phyloP scores from a whole-genome alignment of 306 rosid genomes.

The Vigna unguiculata region DNA sequence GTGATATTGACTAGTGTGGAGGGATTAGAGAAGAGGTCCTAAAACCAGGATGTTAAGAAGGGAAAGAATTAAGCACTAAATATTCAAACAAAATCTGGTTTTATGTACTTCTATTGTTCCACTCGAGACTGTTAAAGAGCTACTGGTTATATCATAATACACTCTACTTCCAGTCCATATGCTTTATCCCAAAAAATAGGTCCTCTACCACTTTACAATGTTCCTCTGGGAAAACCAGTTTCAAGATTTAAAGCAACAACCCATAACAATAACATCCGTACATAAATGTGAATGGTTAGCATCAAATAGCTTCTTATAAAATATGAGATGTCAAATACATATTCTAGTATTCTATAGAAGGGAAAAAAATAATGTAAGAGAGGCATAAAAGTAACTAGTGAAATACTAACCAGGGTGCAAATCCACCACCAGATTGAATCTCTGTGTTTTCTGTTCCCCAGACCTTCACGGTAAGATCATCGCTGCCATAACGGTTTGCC shows the following conservation, averaged over 20 bases:
- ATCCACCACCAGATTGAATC: conserved; percentile 67
- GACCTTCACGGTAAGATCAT: conserved; percentile 87
- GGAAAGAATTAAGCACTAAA: background rate
- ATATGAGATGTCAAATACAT: background rate
- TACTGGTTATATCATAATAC: background rate
- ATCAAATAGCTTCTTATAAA: background rate
- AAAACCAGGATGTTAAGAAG: conserved; percentile 24
- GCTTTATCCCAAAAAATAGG: background rate
- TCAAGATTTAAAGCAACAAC: conserved; percentile 9
- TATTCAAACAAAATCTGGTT: background rate
- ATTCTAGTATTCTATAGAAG: conserved; percentile 15
- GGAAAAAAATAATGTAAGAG: background rate
- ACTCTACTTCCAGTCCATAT: background rate
- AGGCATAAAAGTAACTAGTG: background rate
- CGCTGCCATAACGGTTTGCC: conserved; percentile 58
- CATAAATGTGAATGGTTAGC: background rate
- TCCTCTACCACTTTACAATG: conserved; percentile 9
- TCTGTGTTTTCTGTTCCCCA: conserved; percentile 74
- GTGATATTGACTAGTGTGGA: background rate
- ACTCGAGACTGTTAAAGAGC: conserved; percentile 6
- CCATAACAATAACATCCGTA: conserved; percentile 10
- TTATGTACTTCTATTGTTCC: background rate
- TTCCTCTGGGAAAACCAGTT: conserved; percentile 19
- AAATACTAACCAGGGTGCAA: conserved; percentile 76
- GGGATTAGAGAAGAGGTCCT: background rate